Percentiles rank a stretch among this genome's conserved stretches.
Evolutionary conservation across 345 rosid species (phyloP).

Genomic region (Bruguiera sexangula): DNA sequence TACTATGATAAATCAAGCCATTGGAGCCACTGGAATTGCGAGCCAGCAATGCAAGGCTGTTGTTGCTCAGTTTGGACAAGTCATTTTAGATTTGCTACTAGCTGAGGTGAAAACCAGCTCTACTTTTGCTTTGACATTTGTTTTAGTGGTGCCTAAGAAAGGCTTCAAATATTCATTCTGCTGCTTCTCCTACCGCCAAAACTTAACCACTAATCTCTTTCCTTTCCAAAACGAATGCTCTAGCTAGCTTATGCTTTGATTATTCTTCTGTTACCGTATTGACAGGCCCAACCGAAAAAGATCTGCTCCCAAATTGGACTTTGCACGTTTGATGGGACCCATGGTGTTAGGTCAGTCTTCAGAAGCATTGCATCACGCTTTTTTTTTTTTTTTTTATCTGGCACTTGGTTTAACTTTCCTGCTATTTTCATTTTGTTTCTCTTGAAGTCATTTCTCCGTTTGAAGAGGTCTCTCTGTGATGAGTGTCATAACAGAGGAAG

Average conservation of each 20-base stretch:
- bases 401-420: background rate
- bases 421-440: background rate
- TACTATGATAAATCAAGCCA: slow-evolving; percentile 33
- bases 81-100: slow-evolving; percentile 24
- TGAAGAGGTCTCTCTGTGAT: no score
- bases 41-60: slow-evolving; percentile 34
- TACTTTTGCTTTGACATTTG: background rate
- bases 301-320: slow-evolving; percentile 28
- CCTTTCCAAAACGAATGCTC: background rate
- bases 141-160: no score
- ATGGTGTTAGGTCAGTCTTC: slow-evolving; percentile 17
- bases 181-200: background rate
- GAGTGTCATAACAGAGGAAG: no score
- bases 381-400: background rate
- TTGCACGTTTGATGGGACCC: slow-evolving; percentile 26
- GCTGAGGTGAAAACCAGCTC: slow-evolving; percentile 20
- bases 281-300: slow-evolving; percentile 24
- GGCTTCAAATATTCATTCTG: no score
- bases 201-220: background rate
- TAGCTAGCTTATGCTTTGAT: background rate
- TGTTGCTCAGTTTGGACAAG: slow-evolving; percentile 25
- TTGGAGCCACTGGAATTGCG: slow-evolving; percentile 29
- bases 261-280: background rate
- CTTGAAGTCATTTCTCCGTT: background rate
- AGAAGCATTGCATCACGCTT: background rate